Evolutionary conservation across 2,329 filamentous ascomycete genomes (phyloP).

Genomic region (Xylariales sp.): DNA sequence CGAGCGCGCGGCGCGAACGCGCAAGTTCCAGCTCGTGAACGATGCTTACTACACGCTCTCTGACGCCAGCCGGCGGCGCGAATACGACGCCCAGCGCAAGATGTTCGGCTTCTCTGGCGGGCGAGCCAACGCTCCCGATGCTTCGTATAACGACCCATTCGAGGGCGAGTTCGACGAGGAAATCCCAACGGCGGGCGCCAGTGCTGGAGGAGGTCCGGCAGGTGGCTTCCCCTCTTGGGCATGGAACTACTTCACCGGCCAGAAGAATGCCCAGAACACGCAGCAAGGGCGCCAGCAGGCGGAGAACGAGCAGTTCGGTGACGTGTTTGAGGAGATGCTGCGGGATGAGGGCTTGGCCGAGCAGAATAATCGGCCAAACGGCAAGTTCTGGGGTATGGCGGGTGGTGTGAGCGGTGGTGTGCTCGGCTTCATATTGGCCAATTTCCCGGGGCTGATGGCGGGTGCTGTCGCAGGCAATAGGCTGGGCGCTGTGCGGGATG

Average conservation of each 20-base stretch:
- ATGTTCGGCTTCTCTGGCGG: constrained; percentile 43
- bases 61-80: constrained; percentile 67
- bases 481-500: constrained; percentile 83
- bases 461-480: constrained; percentile 90
- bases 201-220: constrained; percentile 26
- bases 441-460: constrained; percentile 82
- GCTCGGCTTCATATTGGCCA: constrained; percentile 91
- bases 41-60: constrained; percentile 92
- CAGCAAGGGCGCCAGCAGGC: constrained; percentile 46
- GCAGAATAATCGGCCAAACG: constrained; percentile 54
- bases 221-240: constrained; percentile 64
- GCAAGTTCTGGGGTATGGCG: constrained; percentile 80
- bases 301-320: constrained; percentile 79
- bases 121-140: constrained; percentile 31
- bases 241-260: constrained; percentile 53
- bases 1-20: constrained; percentile 75
- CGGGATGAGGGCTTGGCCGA: constrained; percentile 79
- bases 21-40: constrained; percentile 86
- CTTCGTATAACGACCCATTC: constrained; percentile 40
- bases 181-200: constrained; percentile 38
- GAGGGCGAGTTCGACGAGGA: constrained; percentile 39
- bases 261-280: constrained; percentile 28
- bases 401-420: constrained; percentile 84
- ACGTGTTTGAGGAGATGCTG: constrained; percentile 87
- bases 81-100: constrained; percentile 74